These are phyloP conservation scores for Pseudogymnoascus sp. DNA, from an alignment of 2,329 filamentous ascomycete species.

Conservation along the genomic window DNA sequence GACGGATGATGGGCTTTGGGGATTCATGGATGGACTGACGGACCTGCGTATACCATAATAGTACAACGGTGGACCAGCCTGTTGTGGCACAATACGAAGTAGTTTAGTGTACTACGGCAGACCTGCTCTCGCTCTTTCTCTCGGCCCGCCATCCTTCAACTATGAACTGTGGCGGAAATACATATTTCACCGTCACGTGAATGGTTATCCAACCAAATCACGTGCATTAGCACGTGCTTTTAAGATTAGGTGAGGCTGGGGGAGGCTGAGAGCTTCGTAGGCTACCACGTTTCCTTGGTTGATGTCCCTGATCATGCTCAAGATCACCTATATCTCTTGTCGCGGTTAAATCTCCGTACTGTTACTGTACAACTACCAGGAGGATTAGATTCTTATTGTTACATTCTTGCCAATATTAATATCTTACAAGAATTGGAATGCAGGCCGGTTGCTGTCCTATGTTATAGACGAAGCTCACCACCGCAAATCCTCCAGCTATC, in stretches of 20 bases:
- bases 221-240: background rate
- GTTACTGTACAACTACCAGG: background rate
- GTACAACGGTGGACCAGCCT: background rate
- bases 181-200: background rate
- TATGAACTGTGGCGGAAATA: background rate
- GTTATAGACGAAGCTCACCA: background rate
- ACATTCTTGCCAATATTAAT: background rate
- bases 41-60: background rate
- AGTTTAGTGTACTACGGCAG: background rate
- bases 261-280: background rate
- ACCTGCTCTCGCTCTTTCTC: background rate
- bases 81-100: background rate
- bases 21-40: background rate
- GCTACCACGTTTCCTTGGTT: background rate
- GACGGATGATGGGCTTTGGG: slow-evolving; percentile 1
- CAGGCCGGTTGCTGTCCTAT: background rate
- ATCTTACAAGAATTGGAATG: background rate
- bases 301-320: background rate
- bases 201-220: background rate
- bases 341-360: background rate
- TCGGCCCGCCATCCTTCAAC: background rate
- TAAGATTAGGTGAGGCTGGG: slow-evolving; percentile 4
- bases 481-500: slow-evolving; percentile 12
- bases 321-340: background rate
- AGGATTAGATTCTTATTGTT: background rate